Evolutionary conservation across 2,329 filamentous ascomycete genomes (phyloP).

Genomic region (Exophiala aquamarina): DNA sequence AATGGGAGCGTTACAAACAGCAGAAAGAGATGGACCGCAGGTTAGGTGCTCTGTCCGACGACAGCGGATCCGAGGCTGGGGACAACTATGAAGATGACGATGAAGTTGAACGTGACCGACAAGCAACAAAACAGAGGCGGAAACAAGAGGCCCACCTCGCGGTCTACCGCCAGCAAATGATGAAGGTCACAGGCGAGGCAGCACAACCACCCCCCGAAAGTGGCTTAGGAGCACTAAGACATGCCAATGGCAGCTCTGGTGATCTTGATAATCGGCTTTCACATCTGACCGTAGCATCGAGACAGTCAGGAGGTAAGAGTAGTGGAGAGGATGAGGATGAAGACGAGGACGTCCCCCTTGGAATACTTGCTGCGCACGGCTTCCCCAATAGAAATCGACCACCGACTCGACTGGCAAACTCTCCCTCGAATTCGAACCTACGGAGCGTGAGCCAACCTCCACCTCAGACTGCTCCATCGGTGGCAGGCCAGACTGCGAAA

Average conservation of each 20-base stretch:
- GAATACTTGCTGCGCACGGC: conserved; percentile 82
- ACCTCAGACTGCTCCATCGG: conserved; percentile 60
- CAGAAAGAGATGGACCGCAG: conserved; percentile 68
- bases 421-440: conserved; percentile 71
- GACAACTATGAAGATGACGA: conserved; percentile 75
- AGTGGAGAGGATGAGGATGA: conserved; percentile 60
- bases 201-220: conserved; percentile 51
- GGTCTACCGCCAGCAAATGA: conserved; percentile 92
- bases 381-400: conserved; percentile 79
- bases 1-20: conserved; percentile 79
- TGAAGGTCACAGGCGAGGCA: conserved; percentile 85
- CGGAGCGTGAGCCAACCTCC: conserved; percentile 34
- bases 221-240: conserved; percentile 8
- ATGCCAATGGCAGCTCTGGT: conserved; percentile 10
- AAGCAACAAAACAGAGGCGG: conserved; percentile 72
- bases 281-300: conserved; percentile 34
- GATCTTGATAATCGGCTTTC: conserved; percentile 37
- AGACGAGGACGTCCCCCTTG: conserved; percentile 84
- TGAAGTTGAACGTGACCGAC: conserved; percentile 71
- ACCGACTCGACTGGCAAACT: conserved; percentile 64
- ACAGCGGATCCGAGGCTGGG: conserved; percentile 56
- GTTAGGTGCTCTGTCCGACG: conserved; percentile 45
- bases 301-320: conserved; percentile 40
- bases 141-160: conserved; percentile 90
- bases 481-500: conserved; percentile 43